These are phyloP conservation scores for Agastache rugosa DNA, from an alignment of 257 asterid genomes.

Conservation along the genomic window DNA sequence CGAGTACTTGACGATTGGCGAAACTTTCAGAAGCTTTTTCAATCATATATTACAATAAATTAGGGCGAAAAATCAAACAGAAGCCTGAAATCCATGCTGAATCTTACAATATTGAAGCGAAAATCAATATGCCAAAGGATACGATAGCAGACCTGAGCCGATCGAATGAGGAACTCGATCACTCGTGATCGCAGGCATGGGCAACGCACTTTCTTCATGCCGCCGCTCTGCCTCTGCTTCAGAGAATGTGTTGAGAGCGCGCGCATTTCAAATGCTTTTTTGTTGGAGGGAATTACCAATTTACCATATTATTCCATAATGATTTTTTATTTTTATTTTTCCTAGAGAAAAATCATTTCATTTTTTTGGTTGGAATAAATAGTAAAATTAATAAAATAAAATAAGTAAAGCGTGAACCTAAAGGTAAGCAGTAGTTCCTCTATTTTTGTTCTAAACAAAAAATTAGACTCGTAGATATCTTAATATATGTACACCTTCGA, in stretches of 20 bases:
- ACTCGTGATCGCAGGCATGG: conserved; percentile 50
- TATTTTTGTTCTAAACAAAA: too few species aligned
- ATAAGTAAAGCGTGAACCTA: too few species aligned
- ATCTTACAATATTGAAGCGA: not conserved
- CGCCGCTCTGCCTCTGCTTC: conserved; percentile 3
- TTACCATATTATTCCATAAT: not conserved
- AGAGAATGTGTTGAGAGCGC: not conserved
- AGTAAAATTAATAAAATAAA: too few species aligned
- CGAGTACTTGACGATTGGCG: conserved; percentile 77
- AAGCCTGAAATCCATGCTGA: conserved; percentile 13
- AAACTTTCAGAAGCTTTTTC: conserved; percentile 53
- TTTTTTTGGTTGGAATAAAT: too few species aligned
- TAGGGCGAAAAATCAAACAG: not conserved
- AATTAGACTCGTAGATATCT: too few species aligned
- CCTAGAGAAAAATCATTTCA: too few species aligned
- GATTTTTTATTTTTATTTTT: too few species aligned
- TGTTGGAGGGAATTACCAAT: not conserved
- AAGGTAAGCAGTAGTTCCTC: too few species aligned
- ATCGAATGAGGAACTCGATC: conserved; percentile 54
- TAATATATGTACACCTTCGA: too few species aligned
- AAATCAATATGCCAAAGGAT: not conserved
- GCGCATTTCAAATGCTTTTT: conserved; percentile 26
- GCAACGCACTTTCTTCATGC: conserved; percentile 46
- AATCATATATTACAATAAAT: conserved; percentile 4
- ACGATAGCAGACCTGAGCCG: conserved; percentile 43